Base-by-base conservation (phyloP, 108 stramenopile genomes). In the Fragilaria radians region DNA sequence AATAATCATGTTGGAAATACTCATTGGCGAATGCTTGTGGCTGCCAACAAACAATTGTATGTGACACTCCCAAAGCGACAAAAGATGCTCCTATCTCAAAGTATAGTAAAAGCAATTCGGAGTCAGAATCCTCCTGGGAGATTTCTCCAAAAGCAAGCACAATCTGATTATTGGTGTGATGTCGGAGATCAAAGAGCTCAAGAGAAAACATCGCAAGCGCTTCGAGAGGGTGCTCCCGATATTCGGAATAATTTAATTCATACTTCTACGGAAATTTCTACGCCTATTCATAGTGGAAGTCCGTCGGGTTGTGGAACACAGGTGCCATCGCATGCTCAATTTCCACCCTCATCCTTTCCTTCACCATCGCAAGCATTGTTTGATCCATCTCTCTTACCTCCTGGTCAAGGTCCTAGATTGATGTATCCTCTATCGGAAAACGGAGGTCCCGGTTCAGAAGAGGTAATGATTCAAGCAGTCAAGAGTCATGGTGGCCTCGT, bases 51-150 rank as follows among this genome's bases (percentile, higher is more conserved):
- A 59, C 72, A 81, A 29, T 61, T 87, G 18, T 87, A 87, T 53
- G 47, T 87, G 27, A 65, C 76, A 7, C 70, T 87, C 2, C 86
- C 86, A 57, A 87, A 83, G 49, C 77, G 72, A 30, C 86, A 87
- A 60, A 87, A 87, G 54, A 72, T 73, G 71, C 64, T 87, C 26
- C 63, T 87, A n/a, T 74, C 76, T 14, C 55, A 67, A 55, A 76
- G 74, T 28, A 83, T 87, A 29, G 86, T 87, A 9, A 78, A 87
- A 34, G 67, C 61, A 11, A 66, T 87, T 5, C 72, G 78, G 18
- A 67, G 71, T 54, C 76, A 86, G 62, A 78, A 83, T 61, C 91
- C 91, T 25, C 91, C 91, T 5, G 91, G 91, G 11, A 59, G 87
- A 31, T 92, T 92, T 54, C 66, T 92, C 45, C 82, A 82, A 57